Percentiles rank a stretch among this genome's conserved stretches.
Evolutionary conservation across 805 yeast genomes (phyloP).

Genomic region (Kodamaea restingae): DNA sequence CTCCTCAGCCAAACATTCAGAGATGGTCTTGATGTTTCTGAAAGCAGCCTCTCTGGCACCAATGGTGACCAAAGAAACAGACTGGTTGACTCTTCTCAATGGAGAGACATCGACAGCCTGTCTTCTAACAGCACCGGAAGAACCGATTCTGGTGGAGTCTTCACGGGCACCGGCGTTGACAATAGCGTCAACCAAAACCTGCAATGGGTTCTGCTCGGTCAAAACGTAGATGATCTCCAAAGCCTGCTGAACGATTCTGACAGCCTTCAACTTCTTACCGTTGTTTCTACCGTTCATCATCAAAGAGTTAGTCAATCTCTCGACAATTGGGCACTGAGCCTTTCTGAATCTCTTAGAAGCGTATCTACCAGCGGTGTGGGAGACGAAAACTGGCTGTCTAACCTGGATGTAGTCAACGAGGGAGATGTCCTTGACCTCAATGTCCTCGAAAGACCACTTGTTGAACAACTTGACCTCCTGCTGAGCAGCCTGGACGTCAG

Average conservation of each 20-base stretch:
- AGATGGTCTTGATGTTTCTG: constrained; percentile 99
- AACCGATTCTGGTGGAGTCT: constrained; percentile 99
- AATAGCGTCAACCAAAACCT: constrained; percentile 97
- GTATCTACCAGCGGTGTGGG: constrained; percentile 99
- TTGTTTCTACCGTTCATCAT: constrained; percentile 99
- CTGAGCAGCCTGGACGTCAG: constrained; percentile 93
- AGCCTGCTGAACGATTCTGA: constrained; percentile 99
- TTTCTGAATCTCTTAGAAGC: constrained; percentile 99
- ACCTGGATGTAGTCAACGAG: constrained; percentile 97
- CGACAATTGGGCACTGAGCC: constrained; percentile 99
- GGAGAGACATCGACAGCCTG: constrained; percentile 99
- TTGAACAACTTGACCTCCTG: constrained; percentile 96
- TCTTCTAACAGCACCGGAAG: constrained; percentile 99
- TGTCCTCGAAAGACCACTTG: constrained; percentile 99
- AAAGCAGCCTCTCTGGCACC: constrained; percentile 99
- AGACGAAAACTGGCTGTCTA: constrained; percentile 94
- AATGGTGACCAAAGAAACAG: constrained; percentile 93
- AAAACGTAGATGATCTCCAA: constrained; percentile 95
- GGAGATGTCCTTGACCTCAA: constrained; percentile 96
- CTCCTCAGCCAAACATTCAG: constrained; percentile 99
- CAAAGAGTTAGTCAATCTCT: constrained; percentile 98
- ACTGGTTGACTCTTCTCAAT: constrained; percentile 99
- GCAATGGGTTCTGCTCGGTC: constrained; percentile 99
- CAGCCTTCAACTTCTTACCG: constrained; percentile 99
- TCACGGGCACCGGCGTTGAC: constrained; percentile 99